These are phyloP conservation scores for Oxalis stricta DNA, from an alignment of 441 rosid species.

Conservation along the genomic window DNA sequence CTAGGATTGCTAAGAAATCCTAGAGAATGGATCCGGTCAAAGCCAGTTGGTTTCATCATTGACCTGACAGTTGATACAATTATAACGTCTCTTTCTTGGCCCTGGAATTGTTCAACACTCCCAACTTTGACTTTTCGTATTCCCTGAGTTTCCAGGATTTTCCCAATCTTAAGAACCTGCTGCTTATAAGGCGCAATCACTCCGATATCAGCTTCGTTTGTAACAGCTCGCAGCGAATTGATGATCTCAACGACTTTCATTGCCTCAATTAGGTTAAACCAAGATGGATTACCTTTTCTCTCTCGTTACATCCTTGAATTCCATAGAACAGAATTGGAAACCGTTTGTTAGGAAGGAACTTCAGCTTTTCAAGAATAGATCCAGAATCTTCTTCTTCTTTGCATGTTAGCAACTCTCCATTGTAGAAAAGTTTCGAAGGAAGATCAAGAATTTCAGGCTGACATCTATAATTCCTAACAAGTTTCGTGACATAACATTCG, in stretches of 20 bases:
- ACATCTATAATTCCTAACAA: slow-evolving; percentile 65
- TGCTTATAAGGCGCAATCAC: slow-evolving; percentile 84
- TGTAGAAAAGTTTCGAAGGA: slow-evolving; percentile 71
- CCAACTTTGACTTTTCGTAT: slow-evolving; percentile 64
- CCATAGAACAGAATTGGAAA: slow-evolving; percentile 75
- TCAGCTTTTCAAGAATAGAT: slow-evolving; percentile 17
- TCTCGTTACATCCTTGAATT: slow-evolving; percentile 85
- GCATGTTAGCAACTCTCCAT: slow-evolving; percentile 62
- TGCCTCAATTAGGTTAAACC: slow-evolving; percentile 88
- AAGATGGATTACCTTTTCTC: slow-evolving; percentile 88
- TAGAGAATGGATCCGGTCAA: slow-evolving; percentile 51
- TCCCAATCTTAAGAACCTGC: slow-evolving; percentile 65
- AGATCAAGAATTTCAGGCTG: slow-evolving; percentile 72
- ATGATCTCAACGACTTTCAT: slow-evolving; percentile 67
- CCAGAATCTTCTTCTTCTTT: slow-evolving; percentile 39
- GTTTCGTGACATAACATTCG: slow-evolving; percentile 53
- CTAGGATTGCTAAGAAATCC: slow-evolving; percentile 84
- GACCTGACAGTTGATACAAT: slow-evolving; percentile 82
- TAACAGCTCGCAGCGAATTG: slow-evolving; percentile 31
- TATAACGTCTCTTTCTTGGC: slow-evolving; percentile 76
- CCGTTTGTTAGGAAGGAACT: slow-evolving; percentile 48
- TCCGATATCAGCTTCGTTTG: slow-evolving; percentile 57
- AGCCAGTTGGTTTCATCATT: slow-evolving; percentile 66
- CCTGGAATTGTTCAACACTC: slow-evolving; percentile 94
- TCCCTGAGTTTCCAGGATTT: slow-evolving; percentile 42